Evolutionary conservation across 306 rosid genomes (phyloP), one percentile per base, ranked within the genome.

Genomic region (Herpetospermum pedunculosum): DNA sequence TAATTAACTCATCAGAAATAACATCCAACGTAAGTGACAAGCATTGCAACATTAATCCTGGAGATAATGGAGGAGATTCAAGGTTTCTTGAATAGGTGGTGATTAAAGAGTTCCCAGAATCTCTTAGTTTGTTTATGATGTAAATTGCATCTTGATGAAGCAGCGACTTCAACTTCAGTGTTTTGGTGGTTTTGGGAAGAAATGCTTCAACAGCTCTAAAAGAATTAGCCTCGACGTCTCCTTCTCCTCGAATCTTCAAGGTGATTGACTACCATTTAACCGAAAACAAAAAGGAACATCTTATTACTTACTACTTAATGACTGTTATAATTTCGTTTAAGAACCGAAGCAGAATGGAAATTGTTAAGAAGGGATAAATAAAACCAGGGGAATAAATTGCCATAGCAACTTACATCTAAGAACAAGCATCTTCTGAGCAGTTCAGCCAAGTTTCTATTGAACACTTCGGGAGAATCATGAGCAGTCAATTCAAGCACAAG

Each of bases 241-340:
- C 70, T 50, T 43, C 50, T 70, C 83, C 80, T 26, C 80, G 83
- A 63, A 80, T 76, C 80, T 80, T 76, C 30, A 80, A 29, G 41
- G 75, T 52, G 11, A 76, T 46, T 30, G 75, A 76, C 83, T 80
- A 62, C 37, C 26, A 23, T 32, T 55, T 58, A 7, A 48, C 70
- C 9, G 26, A 47, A 37, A 41, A 57, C 6, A 74, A 26, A 57
- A 30, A 38, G 35, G 35, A 55, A 28, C 19, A 54, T 7, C 72
- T 21, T 2, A 67, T 43, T n/a, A n/a, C 37, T 46, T 70, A 63
- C 69, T 16, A 8, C 54, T 75, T 14, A 8, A 40, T 30, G 32
- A 54, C 41, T 28, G 34, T 28, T 21, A 2, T 23, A 35, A 68
- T 49, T 35, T 52, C 10, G 74, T 50, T 62, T 63, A 23, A 38